phyloP scores from a whole-genome alignment of 805 yeast genomes.

The Priceomyces melissophilus region DNA sequence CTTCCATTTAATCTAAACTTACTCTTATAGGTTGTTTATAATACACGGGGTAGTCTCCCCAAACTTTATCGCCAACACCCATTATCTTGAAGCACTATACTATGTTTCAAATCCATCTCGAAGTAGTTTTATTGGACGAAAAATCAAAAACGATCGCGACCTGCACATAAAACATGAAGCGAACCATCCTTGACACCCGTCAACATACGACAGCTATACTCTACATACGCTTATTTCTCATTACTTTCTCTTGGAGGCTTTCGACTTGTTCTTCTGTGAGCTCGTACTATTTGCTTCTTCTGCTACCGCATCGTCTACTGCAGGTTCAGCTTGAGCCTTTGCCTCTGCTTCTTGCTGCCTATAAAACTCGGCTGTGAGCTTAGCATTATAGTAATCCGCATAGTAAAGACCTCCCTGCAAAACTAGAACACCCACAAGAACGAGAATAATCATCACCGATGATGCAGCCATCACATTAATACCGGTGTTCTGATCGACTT shows the following conservation, averaged over 20 bases:
- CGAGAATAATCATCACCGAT: constrained; percentile 66
- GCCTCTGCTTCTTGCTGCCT: constrained; percentile 21
- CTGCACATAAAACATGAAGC: constrained; percentile 1
- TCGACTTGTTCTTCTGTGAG: constrained; percentile 10
- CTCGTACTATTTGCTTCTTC: constrained; percentile 8
- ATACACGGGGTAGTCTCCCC: constrained; percentile 54
- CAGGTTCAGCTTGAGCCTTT: constrained; percentile 11
- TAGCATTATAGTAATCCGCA: constrained; percentile 60
- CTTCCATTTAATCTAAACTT: constrained; percentile 10
- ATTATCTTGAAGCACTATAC: neutral
- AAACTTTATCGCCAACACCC: constrained; percentile 34
- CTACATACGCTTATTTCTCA: neutral
- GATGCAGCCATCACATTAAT: constrained; percentile 90
- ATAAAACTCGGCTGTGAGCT: constrained; percentile 30
- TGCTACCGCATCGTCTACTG: constrained; percentile 6
- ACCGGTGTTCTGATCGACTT: constrained; percentile 82
- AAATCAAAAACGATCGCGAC: neutral
- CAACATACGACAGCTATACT: neutral
- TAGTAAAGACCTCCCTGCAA: constrained; percentile 89
- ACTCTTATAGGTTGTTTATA: constrained; percentile 63
- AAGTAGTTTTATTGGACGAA: constrained; percentile 10
- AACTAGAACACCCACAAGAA: constrained; percentile 73
- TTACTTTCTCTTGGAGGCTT: constrained; percentile 12
- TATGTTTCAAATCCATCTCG: constrained; percentile 3
- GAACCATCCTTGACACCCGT: neutral